Percentiles rank a stretch among this genome's conserved stretches.
Conservation (phyloP, 1,284 basidiomycete genomes). For the Ustilago curta region DNA sequence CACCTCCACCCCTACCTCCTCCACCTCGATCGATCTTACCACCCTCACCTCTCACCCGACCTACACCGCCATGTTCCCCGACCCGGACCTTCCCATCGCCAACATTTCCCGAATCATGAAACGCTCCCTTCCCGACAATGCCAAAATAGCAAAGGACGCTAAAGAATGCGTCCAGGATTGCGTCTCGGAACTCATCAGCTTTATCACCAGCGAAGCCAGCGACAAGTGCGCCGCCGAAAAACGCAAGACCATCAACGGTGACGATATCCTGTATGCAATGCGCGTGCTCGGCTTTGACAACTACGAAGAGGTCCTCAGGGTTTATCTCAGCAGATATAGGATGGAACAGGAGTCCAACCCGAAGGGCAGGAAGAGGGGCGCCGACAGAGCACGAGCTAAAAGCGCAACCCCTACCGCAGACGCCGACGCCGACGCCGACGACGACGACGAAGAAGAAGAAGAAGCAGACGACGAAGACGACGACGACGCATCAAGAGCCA, state of each 20-base stretch:
- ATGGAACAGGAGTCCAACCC: constrained; percentile 46
- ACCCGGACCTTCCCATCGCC: constrained; percentile 75
- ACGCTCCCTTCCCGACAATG: constrained; percentile 83
- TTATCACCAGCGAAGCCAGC: constrained; percentile 89
- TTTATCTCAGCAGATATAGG: constrained; percentile 80
- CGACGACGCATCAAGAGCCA: not conserved
- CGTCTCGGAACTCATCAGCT: constrained; percentile 94
- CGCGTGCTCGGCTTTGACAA: constrained; percentile 91
- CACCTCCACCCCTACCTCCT: constrained; percentile 23
- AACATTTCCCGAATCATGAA: constrained; percentile 98
- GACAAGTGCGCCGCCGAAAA: constrained; percentile 90
- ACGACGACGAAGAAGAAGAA: not conserved
- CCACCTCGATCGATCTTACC: constrained; percentile 19
- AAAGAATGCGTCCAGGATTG: constrained; percentile 97
- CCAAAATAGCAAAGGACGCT: constrained; percentile 95
- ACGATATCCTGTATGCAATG: constrained; percentile 88
- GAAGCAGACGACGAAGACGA: constrained; percentile 6
- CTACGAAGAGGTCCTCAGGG: constrained; percentile 88
- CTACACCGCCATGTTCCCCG: constrained; percentile 43
- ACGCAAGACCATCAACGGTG: constrained; percentile 85
- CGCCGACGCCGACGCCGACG: not conserved
- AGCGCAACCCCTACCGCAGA: too few relatives aligned
- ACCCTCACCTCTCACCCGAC: constrained; percentile 31
- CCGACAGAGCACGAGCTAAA: not conserved
- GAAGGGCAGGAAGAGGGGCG: constrained; percentile 13